phyloP scores from a whole-genome alignment of 345 rosid species.

The Streptanthus diversifolius region DNA sequence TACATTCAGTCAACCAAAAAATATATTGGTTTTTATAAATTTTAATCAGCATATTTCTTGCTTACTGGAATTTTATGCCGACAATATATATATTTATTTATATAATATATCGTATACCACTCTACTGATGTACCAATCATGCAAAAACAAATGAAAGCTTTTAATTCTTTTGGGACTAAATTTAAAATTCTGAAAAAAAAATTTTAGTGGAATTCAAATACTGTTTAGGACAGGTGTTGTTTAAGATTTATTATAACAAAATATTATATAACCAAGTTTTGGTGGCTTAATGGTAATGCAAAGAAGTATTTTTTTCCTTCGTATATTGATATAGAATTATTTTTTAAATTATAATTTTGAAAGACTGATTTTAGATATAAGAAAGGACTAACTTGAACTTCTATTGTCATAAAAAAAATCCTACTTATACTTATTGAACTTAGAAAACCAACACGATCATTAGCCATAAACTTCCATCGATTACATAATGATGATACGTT shows the following conservation, averaged over 20 bases:
- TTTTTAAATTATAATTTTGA: too few relatives aligned
- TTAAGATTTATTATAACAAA: background rate
- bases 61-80: background rate
- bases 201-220: background rate
- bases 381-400: too few relatives aligned
- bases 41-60: background rate
- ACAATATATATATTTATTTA: background rate
- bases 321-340: too few relatives aligned
- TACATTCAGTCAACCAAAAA: background rate
- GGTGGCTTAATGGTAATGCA: too few relatives aligned
- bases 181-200: background rate
- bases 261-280: too few relatives aligned
- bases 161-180: background rate
- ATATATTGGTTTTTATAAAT: background rate
- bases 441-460: background rate
- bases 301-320: too few relatives aligned
- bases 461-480: background rate
- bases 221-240: background rate
- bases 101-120: background rate
- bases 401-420: background rate
- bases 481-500: background rate
- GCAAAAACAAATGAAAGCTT: background rate
- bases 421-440: background rate
- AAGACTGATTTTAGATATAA: too few relatives aligned
- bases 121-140: background rate